Evolutionary conservation across 768 basidiomycete genomes (phyloP).

Genomic region (Boletus rubescentipes): DNA sequence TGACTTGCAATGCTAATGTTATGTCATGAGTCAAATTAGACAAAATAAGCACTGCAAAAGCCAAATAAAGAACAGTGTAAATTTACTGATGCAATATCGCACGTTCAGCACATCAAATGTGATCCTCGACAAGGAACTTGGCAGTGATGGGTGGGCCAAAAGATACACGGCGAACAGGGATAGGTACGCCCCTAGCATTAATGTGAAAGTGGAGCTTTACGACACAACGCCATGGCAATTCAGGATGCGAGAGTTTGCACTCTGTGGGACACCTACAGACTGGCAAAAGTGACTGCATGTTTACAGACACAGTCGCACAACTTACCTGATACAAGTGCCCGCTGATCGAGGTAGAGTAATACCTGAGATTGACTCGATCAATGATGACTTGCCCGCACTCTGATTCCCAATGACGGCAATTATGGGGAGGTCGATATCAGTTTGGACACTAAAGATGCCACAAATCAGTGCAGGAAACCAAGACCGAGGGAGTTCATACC

Average conservation of each 20-base stretch:
- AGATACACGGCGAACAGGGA: not conserved
- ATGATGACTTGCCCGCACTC: not conserved
- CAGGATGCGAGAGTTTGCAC: not conserved
- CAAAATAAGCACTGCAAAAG: too few relatives aligned
- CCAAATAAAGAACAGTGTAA: too few relatives aligned
- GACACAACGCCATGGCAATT: not conserved
- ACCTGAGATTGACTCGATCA: not conserved
- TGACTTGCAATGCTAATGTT: too few relatives aligned
- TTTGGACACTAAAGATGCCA: not conserved
- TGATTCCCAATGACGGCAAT: constrained; percentile 1
- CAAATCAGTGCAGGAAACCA: not conserved
- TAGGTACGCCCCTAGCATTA: not conserved
- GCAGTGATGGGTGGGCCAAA: not conserved
- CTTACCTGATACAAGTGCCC: not conserved
- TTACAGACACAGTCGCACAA: not conserved
- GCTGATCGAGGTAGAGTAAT: constrained; percentile 1
- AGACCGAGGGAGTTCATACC: constrained; percentile 31
- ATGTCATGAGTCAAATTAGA: too few relatives aligned
- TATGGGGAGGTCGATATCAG: constrained; percentile 4
- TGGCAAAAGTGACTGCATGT: not conserved
- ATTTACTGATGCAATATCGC: constrained; percentile 4
- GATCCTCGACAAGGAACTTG: not conserved
- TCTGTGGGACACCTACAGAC: not conserved
- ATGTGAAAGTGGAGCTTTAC: not conserved
- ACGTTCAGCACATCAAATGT: not conserved